phyloP scores from a whole-genome alignment of 352 stramenopile genomes.

The Phytophthora meadii region DNA sequence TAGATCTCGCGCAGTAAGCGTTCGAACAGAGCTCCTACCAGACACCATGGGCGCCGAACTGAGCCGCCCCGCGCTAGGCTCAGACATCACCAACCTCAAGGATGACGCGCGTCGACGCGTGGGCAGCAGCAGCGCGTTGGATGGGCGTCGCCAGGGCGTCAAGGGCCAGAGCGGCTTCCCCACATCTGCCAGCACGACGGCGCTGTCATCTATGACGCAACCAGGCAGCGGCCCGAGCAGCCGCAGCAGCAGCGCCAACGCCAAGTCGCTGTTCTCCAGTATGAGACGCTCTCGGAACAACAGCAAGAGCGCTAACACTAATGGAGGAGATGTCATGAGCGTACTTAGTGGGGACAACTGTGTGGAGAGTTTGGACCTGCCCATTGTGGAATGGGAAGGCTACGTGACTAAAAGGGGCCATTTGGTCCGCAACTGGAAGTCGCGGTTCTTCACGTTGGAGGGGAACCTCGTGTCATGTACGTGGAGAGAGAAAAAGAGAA shows the following conservation, averaged over 20 bases:
- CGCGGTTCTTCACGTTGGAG: slow-evolving; percentile 88
- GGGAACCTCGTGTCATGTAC: slow-evolving; percentile 86
- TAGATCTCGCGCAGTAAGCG: too few relatives aligned
- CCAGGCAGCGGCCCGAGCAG: slow-evolving; percentile 36
- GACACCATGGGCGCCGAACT: slow-evolving; percentile 70
- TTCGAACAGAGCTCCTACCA: neutral
- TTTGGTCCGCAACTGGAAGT: slow-evolving; percentile 90
- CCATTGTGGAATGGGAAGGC: slow-evolving; percentile 90
- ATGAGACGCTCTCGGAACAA: slow-evolving; percentile 57
- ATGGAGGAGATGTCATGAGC: slow-evolving; percentile 24
- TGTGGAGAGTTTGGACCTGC: slow-evolving; percentile 85
- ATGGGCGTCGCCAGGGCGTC: slow-evolving; percentile 28
- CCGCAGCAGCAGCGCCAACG: slow-evolving; percentile 53
- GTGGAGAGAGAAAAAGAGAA: slow-evolving; percentile 4
- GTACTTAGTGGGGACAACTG: slow-evolving; percentile 43
- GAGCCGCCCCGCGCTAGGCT: slow-evolving; percentile 48
- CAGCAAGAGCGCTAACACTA: slow-evolving; percentile 34
- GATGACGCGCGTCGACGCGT: slow-evolving; percentile 65
- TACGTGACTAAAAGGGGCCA: slow-evolving; percentile 92
- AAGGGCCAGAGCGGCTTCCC: slow-evolving; percentile 44
- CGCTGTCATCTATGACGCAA: slow-evolving; percentile 55
- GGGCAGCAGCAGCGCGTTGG: slow-evolving; percentile 70
- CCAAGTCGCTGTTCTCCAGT: slow-evolving; percentile 64
- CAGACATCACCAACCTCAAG: slow-evolving; percentile 39
- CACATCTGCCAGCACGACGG: slow-evolving; percentile 65